Conservation (phyloP, 2,329 filamentous ascomycete genomes). For the Pyrenochaeta sp. region DNA sequence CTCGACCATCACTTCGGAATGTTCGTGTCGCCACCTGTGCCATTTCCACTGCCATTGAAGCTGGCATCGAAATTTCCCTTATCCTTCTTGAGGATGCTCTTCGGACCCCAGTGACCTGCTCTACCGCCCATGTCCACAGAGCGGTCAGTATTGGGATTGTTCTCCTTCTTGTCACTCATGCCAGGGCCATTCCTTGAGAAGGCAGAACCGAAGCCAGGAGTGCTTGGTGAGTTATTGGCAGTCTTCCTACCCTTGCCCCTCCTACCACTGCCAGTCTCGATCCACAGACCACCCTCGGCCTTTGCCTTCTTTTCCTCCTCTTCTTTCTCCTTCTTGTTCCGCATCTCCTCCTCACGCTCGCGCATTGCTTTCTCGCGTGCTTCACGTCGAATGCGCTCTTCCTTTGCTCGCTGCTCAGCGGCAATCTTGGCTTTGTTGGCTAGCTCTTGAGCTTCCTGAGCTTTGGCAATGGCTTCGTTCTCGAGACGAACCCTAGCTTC, state of each 20-base stretch:
- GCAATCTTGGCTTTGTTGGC: constrained; percentile 14
- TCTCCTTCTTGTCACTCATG: constrained; percentile 20
- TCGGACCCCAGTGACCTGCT: constrained; percentile 35
- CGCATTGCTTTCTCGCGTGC: constrained; percentile 27
- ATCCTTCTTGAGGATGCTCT: constrained; percentile 36
- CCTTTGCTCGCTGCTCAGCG: constrained; percentile 19
- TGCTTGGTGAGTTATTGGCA: constrained; percentile 2
- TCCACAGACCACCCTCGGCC: constrained; percentile 30
- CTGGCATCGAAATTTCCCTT: constrained; percentile 3
- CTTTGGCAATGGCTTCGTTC: background rate
- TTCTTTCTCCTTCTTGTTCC: constrained; percentile 17
- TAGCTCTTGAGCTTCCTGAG: constrained; percentile 10
- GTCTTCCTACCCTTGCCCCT: constrained; percentile 21
- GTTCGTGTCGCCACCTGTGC: no score
- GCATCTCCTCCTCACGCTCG: constrained; percentile 27
- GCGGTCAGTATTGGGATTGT: constrained; percentile 13
- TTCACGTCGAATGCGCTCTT: constrained; percentile 30
- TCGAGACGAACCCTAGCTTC: constrained; percentile 10
- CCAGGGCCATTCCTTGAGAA: constrained; percentile 10
- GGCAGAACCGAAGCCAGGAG: constrained; percentile 6
- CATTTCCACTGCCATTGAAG: background rate
- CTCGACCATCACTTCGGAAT: no score
- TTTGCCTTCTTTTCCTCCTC: constrained; percentile 19
- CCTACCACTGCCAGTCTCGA: constrained; percentile 24
- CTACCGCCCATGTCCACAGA: constrained; percentile 21